Evolutionary conservation across 441 rosid species (phyloP).

Genomic region (Pelargonium fulgidum): DNA sequence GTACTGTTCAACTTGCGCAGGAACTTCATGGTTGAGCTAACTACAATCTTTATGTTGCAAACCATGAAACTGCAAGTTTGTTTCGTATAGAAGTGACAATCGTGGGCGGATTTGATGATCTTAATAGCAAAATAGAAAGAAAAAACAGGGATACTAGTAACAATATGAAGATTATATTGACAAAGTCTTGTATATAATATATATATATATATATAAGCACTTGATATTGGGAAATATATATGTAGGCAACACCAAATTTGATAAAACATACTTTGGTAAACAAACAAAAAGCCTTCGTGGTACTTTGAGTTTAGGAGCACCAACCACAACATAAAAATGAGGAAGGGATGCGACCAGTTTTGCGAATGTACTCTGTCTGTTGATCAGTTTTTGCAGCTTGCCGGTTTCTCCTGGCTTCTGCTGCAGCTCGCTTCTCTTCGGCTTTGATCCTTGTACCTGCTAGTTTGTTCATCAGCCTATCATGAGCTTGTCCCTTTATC

Average conservation of each 20-base stretch:
- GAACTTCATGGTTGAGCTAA: too few species aligned
- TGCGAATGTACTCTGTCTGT: conserved; percentile 50
- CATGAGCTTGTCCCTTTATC: conserved; percentile 55
- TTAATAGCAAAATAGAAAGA: too few species aligned
- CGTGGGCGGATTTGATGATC: too few species aligned
- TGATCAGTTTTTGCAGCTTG: conserved; percentile 53
- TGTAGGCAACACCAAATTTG: neutral
- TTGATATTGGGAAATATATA: conserved; percentile 5
- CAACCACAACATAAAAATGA: conserved; percentile 41
- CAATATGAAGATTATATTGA: too few species aligned
- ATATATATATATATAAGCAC: neutral
- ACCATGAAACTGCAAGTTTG: too few species aligned
- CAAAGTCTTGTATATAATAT: too few species aligned
- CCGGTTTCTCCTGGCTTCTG: conserved; percentile 48
- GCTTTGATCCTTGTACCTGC: conserved; percentile 50
- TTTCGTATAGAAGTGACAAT: too few species aligned
- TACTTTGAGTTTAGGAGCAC: conserved; percentile 35
- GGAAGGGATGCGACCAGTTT: conserved; percentile 56
- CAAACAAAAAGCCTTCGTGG: neutral
- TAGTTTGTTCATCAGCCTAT: conserved; percentile 52
- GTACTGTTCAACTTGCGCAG: too few species aligned
- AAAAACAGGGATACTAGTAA: too few species aligned
- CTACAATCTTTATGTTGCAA: too few species aligned
- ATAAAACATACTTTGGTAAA: conserved; percentile 2
- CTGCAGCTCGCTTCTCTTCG: conserved; percentile 58